A percentile compares a stretch with the other conserved stretches of the same genome.
phyloP scores from a whole-genome alignment of 306 rosid species.

The Hippophae gyantsensis region DNA sequence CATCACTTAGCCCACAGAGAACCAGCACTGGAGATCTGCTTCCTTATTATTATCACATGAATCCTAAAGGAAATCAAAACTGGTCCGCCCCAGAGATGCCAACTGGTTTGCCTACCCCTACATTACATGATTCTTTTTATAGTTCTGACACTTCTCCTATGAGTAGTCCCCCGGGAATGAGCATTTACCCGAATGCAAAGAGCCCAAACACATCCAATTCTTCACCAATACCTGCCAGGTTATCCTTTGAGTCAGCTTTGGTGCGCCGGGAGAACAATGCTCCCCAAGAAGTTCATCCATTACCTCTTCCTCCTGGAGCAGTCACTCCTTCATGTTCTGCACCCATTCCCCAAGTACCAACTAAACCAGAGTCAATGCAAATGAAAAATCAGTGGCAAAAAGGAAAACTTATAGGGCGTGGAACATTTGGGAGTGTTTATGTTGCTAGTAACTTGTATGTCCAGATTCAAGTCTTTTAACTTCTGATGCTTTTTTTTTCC shows the following conservation, averaged over 20 bases:
- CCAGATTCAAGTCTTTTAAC: neutral
- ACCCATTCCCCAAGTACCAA: conserved; percentile 10
- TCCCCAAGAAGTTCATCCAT: conserved; percentile 55
- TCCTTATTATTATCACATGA: conserved; percentile 27
- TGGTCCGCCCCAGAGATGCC: conserved; percentile 89
- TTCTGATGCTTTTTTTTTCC: conserved; percentile 16
- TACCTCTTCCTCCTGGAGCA: conserved; percentile 88
- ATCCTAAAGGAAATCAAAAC: conserved; percentile 39
- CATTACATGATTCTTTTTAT: conserved; percentile 35
- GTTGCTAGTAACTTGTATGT: conserved; percentile 80
- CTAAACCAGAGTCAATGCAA: conserved; percentile 42
- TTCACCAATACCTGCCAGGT: conserved; percentile 32
- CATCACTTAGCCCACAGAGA: conserved; percentile 42
- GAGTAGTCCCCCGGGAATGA: conserved; percentile 44
- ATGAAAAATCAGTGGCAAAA: conserved; percentile 82
- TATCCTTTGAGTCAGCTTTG: conserved; percentile 31
- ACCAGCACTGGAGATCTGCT: conserved; percentile 31
- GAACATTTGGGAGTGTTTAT: conserved; percentile 93
- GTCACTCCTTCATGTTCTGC: conserved; percentile 34
- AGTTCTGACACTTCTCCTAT: conserved; percentile 52
- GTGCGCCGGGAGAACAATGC: conserved; percentile 38
- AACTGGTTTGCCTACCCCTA: conserved; percentile 29
- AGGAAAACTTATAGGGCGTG: conserved; percentile 97
- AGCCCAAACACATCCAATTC: conserved; percentile 34
- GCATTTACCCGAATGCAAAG: conserved; percentile 30